Evolutionary conservation across 1,139 yeast species (phyloP).

Genomic region (Ogataea hybrid): DNA sequence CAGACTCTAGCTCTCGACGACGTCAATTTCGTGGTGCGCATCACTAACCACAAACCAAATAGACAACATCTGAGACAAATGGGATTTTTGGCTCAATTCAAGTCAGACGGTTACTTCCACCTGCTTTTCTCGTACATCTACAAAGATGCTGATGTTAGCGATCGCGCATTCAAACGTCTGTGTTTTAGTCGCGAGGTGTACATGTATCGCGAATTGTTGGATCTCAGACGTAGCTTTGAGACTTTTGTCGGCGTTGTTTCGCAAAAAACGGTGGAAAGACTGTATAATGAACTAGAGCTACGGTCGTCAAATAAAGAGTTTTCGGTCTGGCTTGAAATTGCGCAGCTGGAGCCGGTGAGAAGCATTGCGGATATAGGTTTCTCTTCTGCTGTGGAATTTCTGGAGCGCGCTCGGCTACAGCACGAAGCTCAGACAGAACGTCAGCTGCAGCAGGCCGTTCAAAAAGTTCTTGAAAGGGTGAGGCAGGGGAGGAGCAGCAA

Average conservation of each 20-base stretch:
- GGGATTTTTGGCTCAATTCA: background rate
- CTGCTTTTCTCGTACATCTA: background rate
- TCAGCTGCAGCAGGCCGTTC: background rate
- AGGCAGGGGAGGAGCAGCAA: background rate
- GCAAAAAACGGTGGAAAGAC: background rate
- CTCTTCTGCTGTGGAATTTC: background rate
- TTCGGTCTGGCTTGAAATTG: background rate
- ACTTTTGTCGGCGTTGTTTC: background rate
- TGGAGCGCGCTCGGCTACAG: background rate
- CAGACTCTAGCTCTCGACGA: background rate
- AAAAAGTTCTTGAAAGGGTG: background rate
- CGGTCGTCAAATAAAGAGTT: background rate
- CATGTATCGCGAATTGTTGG: slow-evolving; percentile 4
- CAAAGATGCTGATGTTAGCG: background rate
- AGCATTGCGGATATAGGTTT: background rate
- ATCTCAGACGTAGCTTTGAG: background rate
- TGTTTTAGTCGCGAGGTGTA: background rate
- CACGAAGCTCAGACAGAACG: background rate
- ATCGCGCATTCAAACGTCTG: background rate
- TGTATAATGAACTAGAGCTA: background rate
- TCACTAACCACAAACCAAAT: no score
- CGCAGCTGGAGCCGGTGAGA: background rate
- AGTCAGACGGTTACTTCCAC: background rate
- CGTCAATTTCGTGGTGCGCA: background rate
- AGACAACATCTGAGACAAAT: background rate